A percentile compares a stretch with the other conserved stretches of the same genome.
These are phyloP conservation scores for Fusarium nisikadoi DNA, from an alignment of 2,329 filamentous ascomycete genomes.

Conservation along the genomic window DNA sequence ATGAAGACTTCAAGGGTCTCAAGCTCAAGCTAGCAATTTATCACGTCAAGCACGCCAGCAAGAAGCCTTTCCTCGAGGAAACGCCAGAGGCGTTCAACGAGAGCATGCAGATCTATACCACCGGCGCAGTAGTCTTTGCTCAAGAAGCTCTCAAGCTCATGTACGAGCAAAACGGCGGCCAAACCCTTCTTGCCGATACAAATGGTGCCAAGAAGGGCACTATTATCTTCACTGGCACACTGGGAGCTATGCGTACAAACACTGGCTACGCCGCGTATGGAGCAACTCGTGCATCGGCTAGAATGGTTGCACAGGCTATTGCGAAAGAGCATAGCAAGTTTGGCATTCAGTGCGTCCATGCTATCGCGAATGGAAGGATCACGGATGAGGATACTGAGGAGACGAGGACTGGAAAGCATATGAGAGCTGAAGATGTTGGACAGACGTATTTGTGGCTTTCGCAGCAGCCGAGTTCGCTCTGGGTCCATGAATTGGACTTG, in stretches of 20 bases:
- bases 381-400: slow-evolving; percentile 61
- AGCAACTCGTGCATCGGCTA: slow-evolving; percentile 60
- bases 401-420: slow-evolving; percentile 63
- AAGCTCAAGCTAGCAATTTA: slow-evolving; percentile 65
- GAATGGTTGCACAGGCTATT: slow-evolving; percentile 66
- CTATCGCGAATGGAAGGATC: slow-evolving; percentile 66
- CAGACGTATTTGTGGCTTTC: slow-evolving; percentile 62
- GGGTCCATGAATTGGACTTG: slow-evolving; percentile 37
- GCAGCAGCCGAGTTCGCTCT: slow-evolving; percentile 26
- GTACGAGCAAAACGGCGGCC: slow-evolving; percentile 62
- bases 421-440: slow-evolving; percentile 67
- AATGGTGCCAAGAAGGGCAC: slow-evolving; percentile 65
- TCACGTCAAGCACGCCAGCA: slow-evolving; percentile 65
- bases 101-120: slow-evolving; percentile 62
- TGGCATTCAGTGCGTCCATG: slow-evolving; percentile 68
- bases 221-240: slow-evolving; percentile 66
- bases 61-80: slow-evolving; percentile 65
- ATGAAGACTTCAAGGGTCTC: slow-evolving; percentile 58
- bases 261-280: slow-evolving; percentile 66
- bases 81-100: slow-evolving; percentile 60
- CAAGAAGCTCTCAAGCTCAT: slow-evolving; percentile 63
- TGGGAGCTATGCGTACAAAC: slow-evolving; percentile 64
- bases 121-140: slow-evolving; percentile 65
- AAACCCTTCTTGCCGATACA: slow-evolving; percentile 54
- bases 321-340: slow-evolving; percentile 66